A percentile compares a stretch with the other conserved stretches of the same genome.
Evolutionary conservation across 2,329 filamentous ascomycete genomes (phyloP).

Genomic region (Aspergillus awamori): DNA sequence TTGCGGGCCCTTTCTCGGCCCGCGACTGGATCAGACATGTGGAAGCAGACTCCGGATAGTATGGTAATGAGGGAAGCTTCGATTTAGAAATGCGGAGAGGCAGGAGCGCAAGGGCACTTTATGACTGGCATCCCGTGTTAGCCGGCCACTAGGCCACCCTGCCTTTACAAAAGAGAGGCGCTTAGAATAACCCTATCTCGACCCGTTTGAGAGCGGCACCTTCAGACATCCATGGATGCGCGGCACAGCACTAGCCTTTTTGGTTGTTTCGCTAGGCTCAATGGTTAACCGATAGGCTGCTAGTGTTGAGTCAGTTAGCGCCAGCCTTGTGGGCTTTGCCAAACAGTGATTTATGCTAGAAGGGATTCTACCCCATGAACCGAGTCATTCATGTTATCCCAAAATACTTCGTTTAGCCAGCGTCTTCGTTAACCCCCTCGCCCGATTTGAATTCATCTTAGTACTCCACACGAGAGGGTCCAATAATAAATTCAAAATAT

Average conservation of each 20-base stretch:
- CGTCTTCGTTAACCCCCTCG: neutral
- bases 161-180: neutral
- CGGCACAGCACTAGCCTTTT: neutral
- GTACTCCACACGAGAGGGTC: too few relatives aligned
- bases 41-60: neutral
- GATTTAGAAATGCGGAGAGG: too few relatives aligned
- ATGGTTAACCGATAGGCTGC: neutral
- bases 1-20: conserved; percentile 4
- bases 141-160: too few relatives aligned
- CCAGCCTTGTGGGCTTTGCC: neutral
- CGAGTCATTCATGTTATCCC: neutral
- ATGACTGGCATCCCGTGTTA: too few relatives aligned
- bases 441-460: too few relatives aligned
- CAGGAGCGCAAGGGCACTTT: too few relatives aligned
- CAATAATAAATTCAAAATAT: too few relatives aligned
- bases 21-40: neutral
- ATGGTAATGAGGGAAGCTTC: too few relatives aligned
- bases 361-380: neutral
- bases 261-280: neutral
- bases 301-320: neutral
- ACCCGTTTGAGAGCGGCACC: neutral
- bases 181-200: neutral
- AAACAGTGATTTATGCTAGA: neutral
- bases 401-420: neutral
- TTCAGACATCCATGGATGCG: neutral